Conservation (phyloP, 2,329 filamentous ascomycete species). For the Fusarium heterosporum region DNA sequence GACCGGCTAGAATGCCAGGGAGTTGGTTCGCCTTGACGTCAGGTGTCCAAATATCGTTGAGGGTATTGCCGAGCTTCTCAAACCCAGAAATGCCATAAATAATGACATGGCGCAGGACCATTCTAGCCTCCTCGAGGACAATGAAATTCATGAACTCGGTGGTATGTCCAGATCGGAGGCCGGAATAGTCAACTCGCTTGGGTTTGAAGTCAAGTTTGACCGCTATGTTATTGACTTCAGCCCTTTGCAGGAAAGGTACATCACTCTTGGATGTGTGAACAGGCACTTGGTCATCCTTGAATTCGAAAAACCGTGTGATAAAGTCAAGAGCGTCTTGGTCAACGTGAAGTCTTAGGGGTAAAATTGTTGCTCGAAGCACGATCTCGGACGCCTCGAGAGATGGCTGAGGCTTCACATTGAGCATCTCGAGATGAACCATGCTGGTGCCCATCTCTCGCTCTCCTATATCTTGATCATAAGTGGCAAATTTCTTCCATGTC, state of each 20-base stretch:
- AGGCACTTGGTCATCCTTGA: slow-evolving; percentile 80
- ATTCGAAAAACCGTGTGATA: slow-evolving; percentile 96
- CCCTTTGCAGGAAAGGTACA: slow-evolving; percentile 86
- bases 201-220: slow-evolving; percentile 96
- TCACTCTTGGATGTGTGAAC: slow-evolving; percentile 73
- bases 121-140: slow-evolving; percentile 86
- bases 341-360: slow-evolving; percentile 91
- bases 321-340: slow-evolving; percentile 98
- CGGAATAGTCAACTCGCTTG: slow-evolving; percentile 95
- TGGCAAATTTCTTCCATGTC: slow-evolving; percentile 98
- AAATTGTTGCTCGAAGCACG: slow-evolving; percentile 80
- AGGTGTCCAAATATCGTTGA: slow-evolving; percentile 97
- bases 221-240: slow-evolving; percentile 85
- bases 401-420: slow-evolving; percentile 87
- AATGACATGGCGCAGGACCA: slow-evolving; percentile 88
- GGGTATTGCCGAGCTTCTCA: slow-evolving; percentile 85
- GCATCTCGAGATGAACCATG: slow-evolving; percentile 90
- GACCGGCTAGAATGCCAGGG: slow-evolving; percentile 85
- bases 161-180: slow-evolving; percentile 90
- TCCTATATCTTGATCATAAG: slow-evolving; percentile 89
- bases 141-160: slow-evolving; percentile 99
- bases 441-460: slow-evolving; percentile 85
- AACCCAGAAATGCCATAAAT: slow-evolving; percentile 93
- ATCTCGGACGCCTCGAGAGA: slow-evolving; percentile 90
- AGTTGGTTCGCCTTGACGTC: slow-evolving; percentile 92